Conservation (phyloP, 108 stramenopile genomes). For the Fragilaria crotonensis region DNA sequence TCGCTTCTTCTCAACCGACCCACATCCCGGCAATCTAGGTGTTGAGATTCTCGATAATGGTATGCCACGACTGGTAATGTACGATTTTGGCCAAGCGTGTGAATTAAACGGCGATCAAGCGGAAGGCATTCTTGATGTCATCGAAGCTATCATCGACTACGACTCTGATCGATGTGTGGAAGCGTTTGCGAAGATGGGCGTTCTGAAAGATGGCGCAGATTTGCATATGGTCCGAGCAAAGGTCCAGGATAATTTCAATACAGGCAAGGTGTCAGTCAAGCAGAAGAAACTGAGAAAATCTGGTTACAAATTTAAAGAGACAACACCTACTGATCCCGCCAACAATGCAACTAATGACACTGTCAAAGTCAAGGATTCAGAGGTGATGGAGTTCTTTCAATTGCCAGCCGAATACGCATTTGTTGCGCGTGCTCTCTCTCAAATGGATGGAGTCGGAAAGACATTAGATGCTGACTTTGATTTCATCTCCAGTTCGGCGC, state of each 20-base stretch:
- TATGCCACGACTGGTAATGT: constrained; percentile 62
- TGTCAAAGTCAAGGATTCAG: constrained; percentile 41
- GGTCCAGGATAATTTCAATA: constrained; percentile 69
- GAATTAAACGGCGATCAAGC: constrained; percentile 53
- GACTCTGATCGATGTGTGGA: constrained; percentile 64
- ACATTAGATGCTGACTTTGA: constrained; percentile 74
- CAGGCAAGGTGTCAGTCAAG: constrained; percentile 63
- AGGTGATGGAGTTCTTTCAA: constrained; percentile 75
- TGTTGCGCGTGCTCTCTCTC: constrained; percentile 74
- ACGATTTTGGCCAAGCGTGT: constrained; percentile 86
- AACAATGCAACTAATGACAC: constrained; percentile 4
- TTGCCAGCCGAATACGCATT: constrained; percentile 84
- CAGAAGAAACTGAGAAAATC: constrained; percentile 23
- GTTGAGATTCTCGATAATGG: constrained; percentile 47
- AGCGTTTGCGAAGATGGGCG: constrained; percentile 76
- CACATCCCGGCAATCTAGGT: constrained; percentile 81
- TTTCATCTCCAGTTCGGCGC: constrained; percentile 73
- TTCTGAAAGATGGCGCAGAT: constrained; percentile 66
- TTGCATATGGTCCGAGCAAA: constrained; percentile 56
- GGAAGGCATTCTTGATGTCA: constrained; percentile 70
- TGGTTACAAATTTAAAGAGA: constrained; percentile 25
- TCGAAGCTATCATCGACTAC: constrained; percentile 76
- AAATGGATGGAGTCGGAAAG: constrained; percentile 84
- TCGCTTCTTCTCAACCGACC: constrained; percentile 82
- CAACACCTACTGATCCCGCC: constrained; percentile 7